These are phyloP conservation scores for Daphne laureola DNA, from an alignment of 441 rosid genomes.

Conservation along the genomic window DNA sequence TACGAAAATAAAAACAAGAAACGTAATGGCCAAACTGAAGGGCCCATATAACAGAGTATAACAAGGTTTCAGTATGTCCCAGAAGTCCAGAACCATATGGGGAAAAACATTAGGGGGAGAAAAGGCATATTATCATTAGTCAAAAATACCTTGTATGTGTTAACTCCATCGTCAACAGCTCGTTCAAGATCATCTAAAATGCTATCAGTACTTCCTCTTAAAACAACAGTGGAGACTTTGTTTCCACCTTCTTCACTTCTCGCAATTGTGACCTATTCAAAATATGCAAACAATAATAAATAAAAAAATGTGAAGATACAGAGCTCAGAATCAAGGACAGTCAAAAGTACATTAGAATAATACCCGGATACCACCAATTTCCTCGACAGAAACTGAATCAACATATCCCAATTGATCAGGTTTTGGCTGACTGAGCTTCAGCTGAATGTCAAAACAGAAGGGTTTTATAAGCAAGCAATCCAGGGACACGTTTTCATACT, in stretches of 20 bases:
- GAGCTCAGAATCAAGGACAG: neutral
- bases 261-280: conserved; percentile 65
- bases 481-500: conserved; percentile 5
- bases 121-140: neutral
- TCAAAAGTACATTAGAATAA: conserved; percentile 19
- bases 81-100: too few relatives aligned
- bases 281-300: conserved; percentile 6
- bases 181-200: conserved; percentile 98
- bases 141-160: conserved; percentile 77
- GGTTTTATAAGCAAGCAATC: conserved; percentile 10
- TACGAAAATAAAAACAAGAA: neutral
- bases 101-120: neutral
- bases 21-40: neutral
- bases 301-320: neutral
- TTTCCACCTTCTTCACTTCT: conserved; percentile 95
- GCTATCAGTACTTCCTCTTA: conserved; percentile 97
- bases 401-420: conserved; percentile 88
- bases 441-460: conserved; percentile 34
- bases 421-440: conserved; percentile 86
- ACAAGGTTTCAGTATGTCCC: neutral
- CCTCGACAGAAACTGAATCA: conserved; percentile 89
- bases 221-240: conserved; percentile 80
- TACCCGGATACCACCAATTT: conserved; percentile 96
- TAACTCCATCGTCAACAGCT: conserved; percentile 99
- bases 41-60: conserved; percentile 2